Base-by-base conservation (phyloP, 257 asterid species). In the Anisodus tanguticus region DNA sequence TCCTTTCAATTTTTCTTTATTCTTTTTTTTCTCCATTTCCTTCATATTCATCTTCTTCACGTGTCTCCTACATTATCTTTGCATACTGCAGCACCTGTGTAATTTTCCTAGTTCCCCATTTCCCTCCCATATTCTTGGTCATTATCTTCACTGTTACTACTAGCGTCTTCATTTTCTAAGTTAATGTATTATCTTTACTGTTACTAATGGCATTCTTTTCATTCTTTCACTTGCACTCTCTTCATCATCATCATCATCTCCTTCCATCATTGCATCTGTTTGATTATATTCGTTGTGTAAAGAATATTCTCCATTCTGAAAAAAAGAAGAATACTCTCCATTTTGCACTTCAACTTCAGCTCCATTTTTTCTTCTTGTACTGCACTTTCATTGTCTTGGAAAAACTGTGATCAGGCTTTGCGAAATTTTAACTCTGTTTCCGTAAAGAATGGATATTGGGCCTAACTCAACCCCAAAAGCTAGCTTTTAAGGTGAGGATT, bases 281-380 rank as follows among this genome's bases (percentile, higher is more conserved):
- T 43, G 57, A 43, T 41, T 43, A 70, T 70, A 43, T 70, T 6
- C 0, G 9, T 70, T 19, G 17, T 72, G 41, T 47, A n/a, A 45
- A 19, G n/a, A 26, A 72, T 19, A 11, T 26, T 45, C 58, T 72
- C 80, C 59, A 47, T 72, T 72, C 80, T 72, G 80, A 37, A 68
- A 67, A 31, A 35, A n/a, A 13, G 76, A 45, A 45, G 76, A 45
- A 45, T 10, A 10, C 80, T 71, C 54, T 10, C 12, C 80, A n/a
- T 47, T 72, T 19, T 72, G 58, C 16, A 45, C 26, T 11, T 72
- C 12, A 10, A 47, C 17, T 71, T 45, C 39, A 10, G 58, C 80
- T 10, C 2, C 74, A 13, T 37, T 7, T 45, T 71, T 71, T 45
- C 37, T 45, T n/a, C 59, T 47, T 72, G 60, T 72, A 11, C 80